A percentile compares a stretch with the other conserved stretches of the same genome.
Evolutionary conservation across 768 basidiomycete species (phyloP).

Genomic region (Boletus subcaerulescens): DNA sequence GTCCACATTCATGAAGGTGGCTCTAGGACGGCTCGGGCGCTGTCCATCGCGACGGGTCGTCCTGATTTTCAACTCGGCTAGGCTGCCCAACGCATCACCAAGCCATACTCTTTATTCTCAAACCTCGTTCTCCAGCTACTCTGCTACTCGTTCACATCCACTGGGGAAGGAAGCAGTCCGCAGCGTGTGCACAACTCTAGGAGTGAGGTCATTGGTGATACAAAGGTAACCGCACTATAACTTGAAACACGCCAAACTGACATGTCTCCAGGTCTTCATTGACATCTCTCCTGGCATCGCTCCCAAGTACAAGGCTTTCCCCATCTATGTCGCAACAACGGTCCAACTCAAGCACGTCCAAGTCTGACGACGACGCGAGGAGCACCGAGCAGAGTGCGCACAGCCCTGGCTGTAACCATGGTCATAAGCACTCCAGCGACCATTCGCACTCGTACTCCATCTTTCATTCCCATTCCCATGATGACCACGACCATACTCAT

Average conservation of each 20-base stretch:
- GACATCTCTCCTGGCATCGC: neutral
- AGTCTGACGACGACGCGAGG: conserved; percentile 26
- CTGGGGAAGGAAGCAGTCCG: neutral
- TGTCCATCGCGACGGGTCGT: conserved; percentile 8
- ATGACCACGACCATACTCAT: conserved; percentile 53
- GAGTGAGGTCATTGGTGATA: neutral
- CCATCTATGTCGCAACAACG: conserved; percentile 23
- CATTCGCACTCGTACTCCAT: conserved; percentile 52
- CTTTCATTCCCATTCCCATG: conserved; percentile 68
- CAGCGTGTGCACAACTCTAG: neutral
- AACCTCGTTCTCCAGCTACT: neutral
- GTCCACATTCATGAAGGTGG: conserved; percentile 15
- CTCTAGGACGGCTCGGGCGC: conserved; percentile 9
- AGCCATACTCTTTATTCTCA: neutral
- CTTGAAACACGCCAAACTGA: conserved; percentile 4
- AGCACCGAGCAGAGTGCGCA: conserved; percentile 12
- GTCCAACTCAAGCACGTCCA: conserved; percentile 13
- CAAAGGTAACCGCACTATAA: conserved; percentile 9
- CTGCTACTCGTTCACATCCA: neutral
- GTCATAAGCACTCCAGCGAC: conserved; percentile 27
- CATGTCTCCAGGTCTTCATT: conserved; percentile 14
- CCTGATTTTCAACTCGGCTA: conserved; percentile 14
- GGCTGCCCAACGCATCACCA: conserved; percentile 2
- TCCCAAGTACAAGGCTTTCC: neutral
- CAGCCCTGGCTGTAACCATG: conserved; percentile 35